Base-by-base conservation (phyloP, 2,329 filamentous ascomycete genomes). In the Arthrobotrys musiformis region DNA sequence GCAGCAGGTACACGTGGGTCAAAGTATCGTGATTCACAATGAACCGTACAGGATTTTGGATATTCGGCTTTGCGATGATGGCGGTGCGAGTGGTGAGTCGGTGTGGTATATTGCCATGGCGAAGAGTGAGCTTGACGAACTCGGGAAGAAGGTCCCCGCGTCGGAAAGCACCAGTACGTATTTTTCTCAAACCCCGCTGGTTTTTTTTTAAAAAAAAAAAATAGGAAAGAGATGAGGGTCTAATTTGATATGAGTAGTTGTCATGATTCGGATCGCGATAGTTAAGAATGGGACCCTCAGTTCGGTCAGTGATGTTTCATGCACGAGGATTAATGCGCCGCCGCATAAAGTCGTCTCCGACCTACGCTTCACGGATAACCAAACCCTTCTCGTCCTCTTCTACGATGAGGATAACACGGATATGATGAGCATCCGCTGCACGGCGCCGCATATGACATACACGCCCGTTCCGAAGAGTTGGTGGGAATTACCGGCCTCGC, bases 321-420 rank as follows among this genome's bases (percentile, higher is more conserved):
- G 80, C 52, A 56, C 73, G 24, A 70, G 66, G 48, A 70, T 77
- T 22, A 56, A 70, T 50, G 58, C 70, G 7, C 66, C 73, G 2
- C 50, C 40, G 26, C 44, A 73, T 24, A 76, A 77, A 48, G 70
- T 63, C 17, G 50, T 81, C 60, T 69, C 79, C 3, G 79, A 80
- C 67, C 37, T 81, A 30, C 79, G 80, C n/a, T 81, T 81, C 44
- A 79, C 80, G 13, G 80, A 81, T 61, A 79, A 81, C 24, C 77
- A 80, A 40, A 72, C 76, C 22, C 73, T 81, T 22, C 79, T 81
- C 8, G 42, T 81, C 19, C 46, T 81, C 24, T 64, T 81, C 15
- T 50, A 72, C 35, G 79, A 80, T 42, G 58, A 78, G 68, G 76
- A 80, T 81, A 78, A 61, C n/a, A 77, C 73, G 17, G 60, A 70